Conservation (phyloP, 805 yeast species). For the Wickerhamiella lipophila region DNA sequence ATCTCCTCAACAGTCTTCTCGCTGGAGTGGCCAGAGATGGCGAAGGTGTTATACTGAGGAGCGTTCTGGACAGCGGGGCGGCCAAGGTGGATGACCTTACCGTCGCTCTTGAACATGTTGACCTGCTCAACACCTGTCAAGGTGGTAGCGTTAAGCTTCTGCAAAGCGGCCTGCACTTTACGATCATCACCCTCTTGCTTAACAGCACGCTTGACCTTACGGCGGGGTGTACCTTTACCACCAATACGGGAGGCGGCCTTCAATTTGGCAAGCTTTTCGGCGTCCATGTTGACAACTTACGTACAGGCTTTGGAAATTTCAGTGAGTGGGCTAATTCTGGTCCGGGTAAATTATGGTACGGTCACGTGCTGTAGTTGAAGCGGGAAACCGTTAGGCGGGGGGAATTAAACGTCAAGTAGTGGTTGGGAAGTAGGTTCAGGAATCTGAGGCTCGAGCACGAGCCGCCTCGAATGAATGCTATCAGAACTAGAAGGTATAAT, state of each 20-base stretch:
- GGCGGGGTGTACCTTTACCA: constrained; percentile 62
- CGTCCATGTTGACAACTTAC: constrained; percentile 37
- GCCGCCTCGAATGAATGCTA: too few relatives aligned
- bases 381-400: too few relatives aligned
- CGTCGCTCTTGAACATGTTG: constrained; percentile 94
- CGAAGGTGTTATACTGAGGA: constrained; percentile 78
- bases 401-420: too few relatives aligned
- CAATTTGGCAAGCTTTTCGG: constrained; percentile 73
- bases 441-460: too few relatives aligned
- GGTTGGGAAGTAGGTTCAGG: too few relatives aligned
- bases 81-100: constrained; percentile 89
- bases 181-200: constrained; percentile 59
- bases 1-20: constrained; percentile 85
- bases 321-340: constrained; percentile 8
- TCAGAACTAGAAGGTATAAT: too few relatives aligned
- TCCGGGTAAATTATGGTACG: constrained; percentile 10
- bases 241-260: constrained; percentile 53
- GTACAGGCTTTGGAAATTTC: neutral
- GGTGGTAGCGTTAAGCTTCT: constrained; percentile 79
- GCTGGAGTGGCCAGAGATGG: constrained; percentile 89
- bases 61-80: constrained; percentile 94
- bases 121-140: constrained; percentile 90
- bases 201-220: constrained; percentile 68
- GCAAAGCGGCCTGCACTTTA: constrained; percentile 78
- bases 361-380: too few relatives aligned